Evolutionary conservation across 2,329 filamentous ascomycete species (phyloP), one percentile per base, ranked within the genome.

Genomic region (Trichophyton benhamiae): DNA sequence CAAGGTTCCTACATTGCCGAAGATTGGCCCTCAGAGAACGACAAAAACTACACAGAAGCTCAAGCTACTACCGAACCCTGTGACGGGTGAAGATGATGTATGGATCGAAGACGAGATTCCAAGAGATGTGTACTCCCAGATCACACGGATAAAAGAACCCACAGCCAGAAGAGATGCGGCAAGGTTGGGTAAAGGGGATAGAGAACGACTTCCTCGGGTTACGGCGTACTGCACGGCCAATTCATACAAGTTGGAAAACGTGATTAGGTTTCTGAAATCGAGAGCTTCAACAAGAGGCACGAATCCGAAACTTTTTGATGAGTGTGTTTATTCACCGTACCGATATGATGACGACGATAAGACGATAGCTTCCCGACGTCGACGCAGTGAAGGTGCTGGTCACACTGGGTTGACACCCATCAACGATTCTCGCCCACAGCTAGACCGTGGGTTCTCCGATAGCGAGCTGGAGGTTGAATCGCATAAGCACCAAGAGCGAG

Each of bases 181-280:
- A 30, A 81, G 91, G 61, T 76, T 99, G 46, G 94, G 94, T 42
- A 99, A 97, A 74, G 91, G 92, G 44, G 94, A 99, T 72, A 83
- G 94, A 61, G 87, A 90, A 65, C 83, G 87, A 65, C 76, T 99
- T 61, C 94, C 94, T 3, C 82, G 94, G 64, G 94, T 99, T 13
- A 97, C 94, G 44, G 94, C 94, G 42, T 99, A 97, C 76, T 97
- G 92, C 71, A 96, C 94, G 0, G 91, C 94, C 9, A 91, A 90
- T 70, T 87, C 87, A 59, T 97, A 97, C 75, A 85, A 92, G 67
- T 85, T 96, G 77, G 92, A 97, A 41, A 87, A 87, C 2, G 77
- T 97, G 64, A 89, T 95, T 83, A 86, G 87, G 52, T 99, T 92
- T 70, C 77, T 99, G 64, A 99, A 99, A 73, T 89, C 90, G 33